phyloP scores from a whole-genome alignment of 352 stramenopile genomes.

The Pythium dissimile region DNA sequence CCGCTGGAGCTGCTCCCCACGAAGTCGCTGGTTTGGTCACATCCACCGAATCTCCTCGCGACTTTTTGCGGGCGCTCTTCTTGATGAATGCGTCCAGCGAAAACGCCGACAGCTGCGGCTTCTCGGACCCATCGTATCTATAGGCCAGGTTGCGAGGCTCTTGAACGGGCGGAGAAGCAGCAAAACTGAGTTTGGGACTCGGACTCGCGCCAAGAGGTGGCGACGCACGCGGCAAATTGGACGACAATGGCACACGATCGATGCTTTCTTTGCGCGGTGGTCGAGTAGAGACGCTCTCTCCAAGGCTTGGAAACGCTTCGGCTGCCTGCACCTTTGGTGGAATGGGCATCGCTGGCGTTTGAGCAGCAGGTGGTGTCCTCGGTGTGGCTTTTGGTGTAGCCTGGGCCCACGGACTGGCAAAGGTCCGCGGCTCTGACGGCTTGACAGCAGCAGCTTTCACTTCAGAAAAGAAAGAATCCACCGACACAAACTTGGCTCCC shows the following conservation, averaged over 20 bases:
- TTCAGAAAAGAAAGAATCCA: conserved; percentile 45
- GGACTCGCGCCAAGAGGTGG: conserved; percentile 5
- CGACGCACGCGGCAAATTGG: neutral
- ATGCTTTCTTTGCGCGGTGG: conserved; percentile 32
- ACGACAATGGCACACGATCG: conserved; percentile 7
- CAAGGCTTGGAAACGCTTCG: conserved; percentile 1
- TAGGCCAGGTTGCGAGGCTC: conserved; percentile 35
- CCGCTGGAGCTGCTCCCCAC: conserved; percentile 24
- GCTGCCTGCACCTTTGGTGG: neutral
- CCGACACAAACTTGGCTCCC: conserved; percentile 52
- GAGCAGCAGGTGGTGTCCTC: neutral
- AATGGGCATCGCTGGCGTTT: neutral
- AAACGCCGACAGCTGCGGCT: conserved; percentile 44
- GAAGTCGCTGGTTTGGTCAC: neutral
- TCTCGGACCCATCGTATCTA: conserved; percentile 44
- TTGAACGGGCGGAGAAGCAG: conserved; percentile 16
- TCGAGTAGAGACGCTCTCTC: conserved; percentile 1
- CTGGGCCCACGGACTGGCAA: conserved; percentile 22
- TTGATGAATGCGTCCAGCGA: conserved; percentile 68
- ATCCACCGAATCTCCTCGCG: conserved; percentile 13
- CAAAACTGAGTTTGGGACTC: conserved; percentile 30
- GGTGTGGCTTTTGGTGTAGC: neutral
- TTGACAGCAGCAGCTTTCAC: conserved; percentile 3
- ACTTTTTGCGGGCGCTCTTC: conserved; percentile 34
- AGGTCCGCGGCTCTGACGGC: neutral